Conservation (phyloP, 2,329 filamentous ascomycete genomes). For the Zymoseptoria brevis region DNA sequence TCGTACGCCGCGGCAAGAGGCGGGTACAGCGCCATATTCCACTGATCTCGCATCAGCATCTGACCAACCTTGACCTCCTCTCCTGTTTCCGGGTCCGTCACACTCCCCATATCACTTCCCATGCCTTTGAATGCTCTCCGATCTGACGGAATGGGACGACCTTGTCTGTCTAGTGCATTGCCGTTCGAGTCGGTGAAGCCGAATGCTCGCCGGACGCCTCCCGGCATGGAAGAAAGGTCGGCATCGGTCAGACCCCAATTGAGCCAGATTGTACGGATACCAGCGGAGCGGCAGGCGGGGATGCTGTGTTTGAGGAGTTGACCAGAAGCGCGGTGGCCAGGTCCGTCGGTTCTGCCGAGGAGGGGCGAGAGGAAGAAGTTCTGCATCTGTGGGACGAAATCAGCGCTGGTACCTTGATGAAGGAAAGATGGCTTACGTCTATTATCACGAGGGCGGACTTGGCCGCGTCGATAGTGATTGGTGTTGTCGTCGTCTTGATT, state of each 20-base stretch:
- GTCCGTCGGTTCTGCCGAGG: conserved; percentile 28
- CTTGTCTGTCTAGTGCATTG: conserved; percentile 20
- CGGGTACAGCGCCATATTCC: conserved; percentile 49
- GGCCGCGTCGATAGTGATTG: conserved; percentile 28
- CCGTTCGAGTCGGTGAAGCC: conserved; percentile 28
- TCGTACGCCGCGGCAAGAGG: conserved; percentile 37
- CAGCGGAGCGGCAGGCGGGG: conserved; percentile 43
- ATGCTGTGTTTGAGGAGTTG: conserved; percentile 38
- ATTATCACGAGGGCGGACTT: conserved; percentile 31
- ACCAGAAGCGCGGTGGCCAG: conserved; percentile 36
- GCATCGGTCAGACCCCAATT: conserved; percentile 52
- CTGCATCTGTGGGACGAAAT: conserved; percentile 15
- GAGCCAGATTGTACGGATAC: conserved; percentile 46
- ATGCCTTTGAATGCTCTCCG: conserved; percentile 26
- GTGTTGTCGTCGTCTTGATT: conserved; percentile 22
- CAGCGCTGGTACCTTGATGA: too few relatives aligned
- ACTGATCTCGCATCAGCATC: conserved; percentile 45
- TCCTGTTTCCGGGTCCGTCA: conserved; percentile 35
- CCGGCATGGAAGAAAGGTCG: conserved; percentile 45
- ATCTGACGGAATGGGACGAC: conserved; percentile 11
- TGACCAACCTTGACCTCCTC: conserved; percentile 34
- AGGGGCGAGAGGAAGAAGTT: conserved; percentile 29
- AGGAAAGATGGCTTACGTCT: conserved; percentile 7
- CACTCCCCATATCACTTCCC: conserved; percentile 24
- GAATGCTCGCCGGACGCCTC: conserved; percentile 43